Base-by-base conservation (phyloP, 2,329 filamentous ascomycete species). In the Tolypocladium inflatum region DNA sequence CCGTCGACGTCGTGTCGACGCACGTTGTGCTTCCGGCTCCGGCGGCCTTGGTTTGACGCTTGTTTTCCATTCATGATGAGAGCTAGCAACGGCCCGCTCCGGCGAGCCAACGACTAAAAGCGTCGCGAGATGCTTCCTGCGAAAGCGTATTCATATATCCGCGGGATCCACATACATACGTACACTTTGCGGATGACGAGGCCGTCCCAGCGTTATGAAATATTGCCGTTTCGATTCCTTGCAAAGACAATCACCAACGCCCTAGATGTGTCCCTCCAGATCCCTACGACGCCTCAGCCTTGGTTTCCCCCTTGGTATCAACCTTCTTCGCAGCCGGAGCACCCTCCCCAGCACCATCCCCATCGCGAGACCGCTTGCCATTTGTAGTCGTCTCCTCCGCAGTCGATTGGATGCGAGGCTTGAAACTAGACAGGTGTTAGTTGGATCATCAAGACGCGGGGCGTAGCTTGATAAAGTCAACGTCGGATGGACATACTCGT, bases 261-360 rank as follows among this genome's bases (percentile, higher is more conserved):
- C 48, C 30, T 33, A 51, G 19, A 51, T 11, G 8, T 21, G 30
- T 37, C 48, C 30, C 11, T 35, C 35, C 42, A 43, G 38, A 41
- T 43, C 43, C 21, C 35, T 54, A 57, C 57, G 38, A 55, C 26
- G 42, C 45, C 51, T 56, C 54, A 21, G 56, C 58, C 35, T 58
- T 58, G 55, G 63, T 63, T 42, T 71, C 70, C 52, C 74, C 68
- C 74, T 83, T 82, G 67, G 68, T 73, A 62, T 87, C 82, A 45
- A 84, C 78, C 75, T 87, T 87, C 78, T 87, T 87, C 23, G 82
- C 77, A 3, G 81, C 74, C 37, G 77, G 80, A 58, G 76, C 76
- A n/a, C 68, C 73, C 15, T 66, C 65, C 4, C 68, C 64, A 37
- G 65, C 69, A 51, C 68, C 74, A 37, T 80, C 80, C 10, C 82